Evolutionary conservation across 2,329 filamentous ascomycete species (phyloP).

Genomic region (Magnaporthiopsis poae): DNA sequence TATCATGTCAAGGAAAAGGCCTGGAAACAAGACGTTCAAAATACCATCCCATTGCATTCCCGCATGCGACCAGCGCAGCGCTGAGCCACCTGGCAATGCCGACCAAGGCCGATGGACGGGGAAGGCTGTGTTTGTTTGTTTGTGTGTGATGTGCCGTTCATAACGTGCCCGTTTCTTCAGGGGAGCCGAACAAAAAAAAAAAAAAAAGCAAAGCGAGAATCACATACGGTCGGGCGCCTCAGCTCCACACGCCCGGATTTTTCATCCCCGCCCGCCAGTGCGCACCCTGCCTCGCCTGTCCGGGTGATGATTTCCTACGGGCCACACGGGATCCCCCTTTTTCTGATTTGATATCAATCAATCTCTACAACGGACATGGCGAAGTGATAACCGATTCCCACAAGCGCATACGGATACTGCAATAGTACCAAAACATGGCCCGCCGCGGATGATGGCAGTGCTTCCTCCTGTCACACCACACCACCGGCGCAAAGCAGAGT

Average conservation of each 20-base stretch:
- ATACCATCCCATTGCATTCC: not conserved
- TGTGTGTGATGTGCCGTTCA: not conserved
- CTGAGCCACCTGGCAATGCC: not conserved
- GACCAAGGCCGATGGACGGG: not conserved
- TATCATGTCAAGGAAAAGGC: not conserved
- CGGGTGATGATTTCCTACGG: not conserved
- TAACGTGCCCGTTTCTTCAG: not conserved
- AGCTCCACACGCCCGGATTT: not conserved
- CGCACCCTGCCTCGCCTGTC: not conserved
- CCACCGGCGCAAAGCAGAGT: constrained; percentile 9
- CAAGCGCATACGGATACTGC: not conserved
- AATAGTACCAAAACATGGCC: not conserved
- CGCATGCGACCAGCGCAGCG: not conserved
- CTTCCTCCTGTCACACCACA: constrained; percentile 10
- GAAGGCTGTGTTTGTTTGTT: not conserved
- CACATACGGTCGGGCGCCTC: too few relatives aligned
- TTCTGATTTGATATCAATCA: not conserved
- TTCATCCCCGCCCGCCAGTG: not conserved
- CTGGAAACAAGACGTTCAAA: not conserved
- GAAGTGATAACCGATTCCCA: not conserved
- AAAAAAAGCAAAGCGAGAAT: not conserved
- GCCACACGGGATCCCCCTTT: not conserved
- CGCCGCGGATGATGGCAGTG: constrained; percentile 2
- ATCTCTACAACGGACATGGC: not conserved
- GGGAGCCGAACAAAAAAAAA: not conserved